Percentiles rank a stretch among this genome's conserved stretches.
phyloP scores from a whole-genome alignment of 768 basidiomycete genomes.

The Kwoniella dendrophila region DNA sequence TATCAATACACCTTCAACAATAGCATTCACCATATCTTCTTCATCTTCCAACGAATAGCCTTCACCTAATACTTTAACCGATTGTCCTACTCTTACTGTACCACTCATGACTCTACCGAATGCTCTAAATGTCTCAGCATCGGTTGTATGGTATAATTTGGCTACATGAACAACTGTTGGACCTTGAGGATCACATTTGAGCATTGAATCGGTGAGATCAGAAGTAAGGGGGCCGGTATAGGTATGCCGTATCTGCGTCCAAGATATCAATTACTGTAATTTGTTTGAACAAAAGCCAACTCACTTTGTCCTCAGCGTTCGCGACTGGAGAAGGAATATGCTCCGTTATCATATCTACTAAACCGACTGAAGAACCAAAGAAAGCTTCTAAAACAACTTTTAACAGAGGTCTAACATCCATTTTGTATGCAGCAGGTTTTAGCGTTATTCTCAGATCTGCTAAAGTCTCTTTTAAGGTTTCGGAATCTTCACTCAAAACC shows the following conservation, averaged over 20 bases:
- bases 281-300: not conserved
- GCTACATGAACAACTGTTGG: constrained; percentile 91
- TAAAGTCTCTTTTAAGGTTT: constrained; percentile 79
- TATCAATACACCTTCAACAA: constrained; percentile 85
- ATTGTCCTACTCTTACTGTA: constrained; percentile 77
- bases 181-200: constrained; percentile 76
- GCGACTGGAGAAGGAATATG: constrained; percentile 72
- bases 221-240: constrained; percentile 88
- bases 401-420: constrained; percentile 93
- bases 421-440: constrained; percentile 94
- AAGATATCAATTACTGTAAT: not conserved
- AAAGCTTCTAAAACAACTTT: constrained; percentile 94
- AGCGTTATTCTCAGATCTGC: constrained; percentile 75
- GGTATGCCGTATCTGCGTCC: constrained; percentile 70
- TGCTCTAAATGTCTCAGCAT: constrained; percentile 94
- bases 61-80: constrained; percentile 94
- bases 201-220: constrained; percentile 76
- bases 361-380: constrained; percentile 84
- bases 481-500: constrained; percentile 91
- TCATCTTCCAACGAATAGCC: constrained; percentile 99
- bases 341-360: constrained; percentile 89
- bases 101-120: constrained; percentile 94
- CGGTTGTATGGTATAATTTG: constrained; percentile 94
- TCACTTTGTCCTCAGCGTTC: constrained; percentile 56
- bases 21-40: constrained; percentile 90